Evolutionary conservation across 2,329 filamentous ascomycete genomes (phyloP), one percentile per base, ranked within the genome.

Genomic region (Nothophaeocryptopus gaeumannii): DNA sequence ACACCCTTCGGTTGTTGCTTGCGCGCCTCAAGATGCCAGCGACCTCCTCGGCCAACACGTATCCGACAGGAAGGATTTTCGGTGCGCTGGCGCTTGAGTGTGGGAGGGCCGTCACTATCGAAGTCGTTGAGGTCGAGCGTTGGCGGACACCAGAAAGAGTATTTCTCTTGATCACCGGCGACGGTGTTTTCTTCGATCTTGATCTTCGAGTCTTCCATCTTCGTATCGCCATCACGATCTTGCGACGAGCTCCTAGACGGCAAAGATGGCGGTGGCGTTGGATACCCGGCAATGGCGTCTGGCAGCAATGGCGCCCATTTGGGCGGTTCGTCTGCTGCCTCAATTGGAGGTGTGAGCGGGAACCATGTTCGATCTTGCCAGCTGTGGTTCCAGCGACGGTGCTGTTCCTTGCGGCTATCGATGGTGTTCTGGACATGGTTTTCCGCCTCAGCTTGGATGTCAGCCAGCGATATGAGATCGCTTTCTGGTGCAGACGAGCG

Each of bases 331-430:
- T 63, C 62, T 12, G 52, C 51, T 12, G 51, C 77, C 51, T 89
- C 85, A 63, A 82, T 77, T 37, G 88, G 82, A 15, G 90, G 90
- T 43, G 88, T 89, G 58, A 97, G 80, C 43, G 92, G 90, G 58
- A 85, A 84, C 73, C 85, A 84, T 54, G 92, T 96, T 67, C 90
- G 79, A 73, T 97, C 91, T 63, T 95, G 81, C 74, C 89, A 90
- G 65, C 88, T 86, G 62, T 88, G 80, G 71, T 96, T 96, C 90
- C 92, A 96, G 67, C 87, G 84, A 61, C 86, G 83, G 72, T 96
- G 92, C 71, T 93, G 92, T 62, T 86, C 80, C 47, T 95, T 84
- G 71, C 95, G 92, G 61, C 83, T 83, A 69, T 95, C 88, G 67
- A 97, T 89, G 64, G 95, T 89, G 57, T 79, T 78, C 55, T 86